phyloP scores from a whole-genome alignment of 78 protist species.

The Protostelium mycophagum region DNA sequence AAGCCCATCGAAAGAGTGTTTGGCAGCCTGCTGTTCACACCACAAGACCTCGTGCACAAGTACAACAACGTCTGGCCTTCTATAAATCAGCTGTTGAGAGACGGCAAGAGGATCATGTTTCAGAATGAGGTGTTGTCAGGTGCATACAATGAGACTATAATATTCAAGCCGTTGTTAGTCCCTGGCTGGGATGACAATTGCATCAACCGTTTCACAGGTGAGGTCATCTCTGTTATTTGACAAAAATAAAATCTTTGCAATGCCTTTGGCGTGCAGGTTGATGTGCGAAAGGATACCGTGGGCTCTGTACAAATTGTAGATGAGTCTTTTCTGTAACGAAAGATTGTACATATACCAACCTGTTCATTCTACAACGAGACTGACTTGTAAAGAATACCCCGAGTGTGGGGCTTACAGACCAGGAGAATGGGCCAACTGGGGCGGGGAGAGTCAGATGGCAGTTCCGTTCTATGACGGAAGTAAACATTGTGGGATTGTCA shows the following conservation, averaged over 20 bases:
- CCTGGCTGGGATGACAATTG: background rate
- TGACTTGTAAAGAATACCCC: background rate
- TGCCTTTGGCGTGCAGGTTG: too few species aligned
- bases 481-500: background rate
- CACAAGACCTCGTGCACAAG: background rate
- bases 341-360: too few species aligned
- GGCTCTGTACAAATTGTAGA: too few species aligned
- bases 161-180: background rate
- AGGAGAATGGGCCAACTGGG: background rate
- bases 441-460: background rate
- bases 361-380: too few species aligned
- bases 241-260: too few species aligned
- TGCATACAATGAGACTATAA: background rate
- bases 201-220: background rate
- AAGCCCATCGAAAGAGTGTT: background rate
- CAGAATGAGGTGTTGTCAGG: background rate
- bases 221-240: too few species aligned
- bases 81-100: background rate
- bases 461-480: background rate
- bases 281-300: too few species aligned
- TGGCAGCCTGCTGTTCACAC: background rate
- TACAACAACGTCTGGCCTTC: background rate
- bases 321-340: too few species aligned
- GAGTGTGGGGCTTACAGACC: background rate
- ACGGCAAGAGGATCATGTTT: background rate